These are phyloP conservation scores for Eimeria acervulina DNA, from an alignment of 169 alveolate species.

Conservation along the genomic window DNA sequence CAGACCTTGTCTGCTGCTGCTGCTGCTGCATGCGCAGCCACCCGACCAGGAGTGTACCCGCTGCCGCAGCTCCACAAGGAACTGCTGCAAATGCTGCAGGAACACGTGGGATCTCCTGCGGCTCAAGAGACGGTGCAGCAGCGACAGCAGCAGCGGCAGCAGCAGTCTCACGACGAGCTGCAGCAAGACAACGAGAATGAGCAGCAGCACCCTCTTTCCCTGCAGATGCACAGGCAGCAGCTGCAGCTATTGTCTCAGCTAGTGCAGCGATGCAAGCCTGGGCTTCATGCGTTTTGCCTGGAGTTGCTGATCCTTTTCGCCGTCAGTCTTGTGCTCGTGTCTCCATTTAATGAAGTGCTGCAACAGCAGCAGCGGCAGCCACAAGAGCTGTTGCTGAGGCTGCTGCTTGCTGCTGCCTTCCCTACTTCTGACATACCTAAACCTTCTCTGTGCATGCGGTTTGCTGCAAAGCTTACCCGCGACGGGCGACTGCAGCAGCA, in stretches of 20 bases:
- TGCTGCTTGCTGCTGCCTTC: conserved; percentile 72
- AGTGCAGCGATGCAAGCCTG: conserved; percentile 68
- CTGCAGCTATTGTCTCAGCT: conserved; percentile 72
- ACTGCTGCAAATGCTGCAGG: conserved; percentile 68
- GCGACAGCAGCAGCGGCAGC: conserved; percentile 50
- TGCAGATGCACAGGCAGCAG: conserved; percentile 48
- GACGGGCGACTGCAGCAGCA: conserved; percentile 60
- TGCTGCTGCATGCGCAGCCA: conserved; percentile 72
- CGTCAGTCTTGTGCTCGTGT: conserved; percentile 29
- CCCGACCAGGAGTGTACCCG: neutral
- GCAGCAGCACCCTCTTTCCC: conserved; percentile 37
- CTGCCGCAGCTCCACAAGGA: conserved; percentile 57
- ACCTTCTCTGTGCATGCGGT: conserved; percentile 62
- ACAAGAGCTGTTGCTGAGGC: conserved; percentile 66
- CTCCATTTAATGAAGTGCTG: conserved; percentile 53
- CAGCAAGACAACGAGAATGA: conserved; percentile 18
- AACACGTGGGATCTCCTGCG: conserved; percentile 2
- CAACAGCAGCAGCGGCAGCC: conserved; percentile 74
- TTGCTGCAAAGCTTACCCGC: conserved; percentile 47
- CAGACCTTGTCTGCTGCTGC: conserved; percentile 73
- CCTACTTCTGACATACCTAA: conserved; percentile 68
- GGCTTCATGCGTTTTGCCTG: conserved; percentile 34
- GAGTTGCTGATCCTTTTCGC: conserved; percentile 66
- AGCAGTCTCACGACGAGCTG: conserved; percentile 1
- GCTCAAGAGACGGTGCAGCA: neutral